Evolutionary conservation across 805 yeast species (phyloP).

Genomic region (Kodamaea laetipori): DNA sequence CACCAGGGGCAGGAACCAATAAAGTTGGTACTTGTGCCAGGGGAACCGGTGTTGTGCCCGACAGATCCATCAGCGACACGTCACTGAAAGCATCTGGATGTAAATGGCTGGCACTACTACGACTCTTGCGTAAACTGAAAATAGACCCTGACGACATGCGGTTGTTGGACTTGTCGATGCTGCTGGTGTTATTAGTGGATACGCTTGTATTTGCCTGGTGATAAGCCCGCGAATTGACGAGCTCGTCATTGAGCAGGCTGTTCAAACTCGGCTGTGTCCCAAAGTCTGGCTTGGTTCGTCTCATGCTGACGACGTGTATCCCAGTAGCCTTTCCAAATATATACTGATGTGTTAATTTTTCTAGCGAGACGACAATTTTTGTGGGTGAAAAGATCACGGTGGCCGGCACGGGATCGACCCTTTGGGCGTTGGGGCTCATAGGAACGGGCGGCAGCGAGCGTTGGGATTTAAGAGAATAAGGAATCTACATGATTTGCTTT

Average conservation of each 20-base stretch:
- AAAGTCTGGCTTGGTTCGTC: conserved; percentile 13
- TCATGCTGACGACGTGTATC: conserved; percentile 5
- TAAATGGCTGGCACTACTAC: conserved; percentile 14
- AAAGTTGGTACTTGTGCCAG: conserved; percentile 15
- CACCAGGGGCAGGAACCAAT: conserved; percentile 3
- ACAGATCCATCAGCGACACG: conserved; percentile 32
- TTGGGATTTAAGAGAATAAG: no score
- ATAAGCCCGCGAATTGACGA: conserved; percentile 33
- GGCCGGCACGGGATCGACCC: neutral
- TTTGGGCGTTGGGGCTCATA: neutral
- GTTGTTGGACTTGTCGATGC: conserved; percentile 16
- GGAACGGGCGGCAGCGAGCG: neutral
- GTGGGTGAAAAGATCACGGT: neutral
- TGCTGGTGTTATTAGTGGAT: conserved; percentile 8
- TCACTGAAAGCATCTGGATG: conserved; percentile 29
- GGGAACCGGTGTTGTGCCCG: conserved; percentile 18
- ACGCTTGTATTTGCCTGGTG: conserved; percentile 17
- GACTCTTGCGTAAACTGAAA: conserved; percentile 37
- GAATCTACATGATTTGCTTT: no score
- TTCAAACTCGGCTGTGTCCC: conserved; percentile 8
- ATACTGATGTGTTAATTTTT: conserved; percentile 7
- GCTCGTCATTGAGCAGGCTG: conserved; percentile 14
- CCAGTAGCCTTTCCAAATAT: no score
- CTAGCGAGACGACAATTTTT: conserved; percentile 6
- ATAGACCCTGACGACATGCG: conserved; percentile 39